Conservation (phyloP, 176 grass and related monocot species). For the Rhynchospora tenuis region DNA sequence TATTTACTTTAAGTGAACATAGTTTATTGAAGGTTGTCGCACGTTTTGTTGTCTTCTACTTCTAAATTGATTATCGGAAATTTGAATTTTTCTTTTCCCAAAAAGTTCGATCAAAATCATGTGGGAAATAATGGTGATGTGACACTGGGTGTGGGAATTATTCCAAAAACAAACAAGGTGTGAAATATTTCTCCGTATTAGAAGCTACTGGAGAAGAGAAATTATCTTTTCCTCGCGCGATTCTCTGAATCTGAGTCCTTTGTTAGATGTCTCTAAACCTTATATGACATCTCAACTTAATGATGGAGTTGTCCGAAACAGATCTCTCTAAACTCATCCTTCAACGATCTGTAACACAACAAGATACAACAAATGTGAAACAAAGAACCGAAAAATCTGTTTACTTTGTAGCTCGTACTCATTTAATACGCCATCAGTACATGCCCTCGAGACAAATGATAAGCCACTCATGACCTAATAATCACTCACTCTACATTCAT, state of each 20-base stretch:
- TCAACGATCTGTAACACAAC: neutral
- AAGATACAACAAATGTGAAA: neutral
- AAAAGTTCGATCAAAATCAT: no score
- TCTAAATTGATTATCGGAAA: no score
- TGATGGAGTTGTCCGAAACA: no score
- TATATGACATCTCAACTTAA: no score
- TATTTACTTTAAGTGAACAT: no score
- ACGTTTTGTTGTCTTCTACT: no score
- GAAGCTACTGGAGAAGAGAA: neutral
- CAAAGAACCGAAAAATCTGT: neutral
- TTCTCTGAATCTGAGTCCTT: neutral
- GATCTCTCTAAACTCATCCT: neutral
- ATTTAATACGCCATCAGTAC: constrained; percentile 14
- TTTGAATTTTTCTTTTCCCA: no score
- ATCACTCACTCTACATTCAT: constrained; percentile 53
- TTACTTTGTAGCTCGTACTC: neutral
- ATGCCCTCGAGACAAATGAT: constrained; percentile 54
- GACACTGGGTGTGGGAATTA: neutral
- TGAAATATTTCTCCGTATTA: neutral
- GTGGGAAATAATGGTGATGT: neutral
- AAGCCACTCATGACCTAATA: constrained; percentile 98
- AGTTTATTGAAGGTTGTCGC: no score
- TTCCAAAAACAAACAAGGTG: neutral
- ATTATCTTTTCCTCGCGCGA: neutral
- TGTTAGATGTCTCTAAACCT: no score